A percentile compares a stretch with the other conserved stretches of the same genome.
These are phyloP conservation scores for Blastobotrys parvus DNA, from an alignment of 805 yeast genomes.

Conservation along the genomic window DNA sequence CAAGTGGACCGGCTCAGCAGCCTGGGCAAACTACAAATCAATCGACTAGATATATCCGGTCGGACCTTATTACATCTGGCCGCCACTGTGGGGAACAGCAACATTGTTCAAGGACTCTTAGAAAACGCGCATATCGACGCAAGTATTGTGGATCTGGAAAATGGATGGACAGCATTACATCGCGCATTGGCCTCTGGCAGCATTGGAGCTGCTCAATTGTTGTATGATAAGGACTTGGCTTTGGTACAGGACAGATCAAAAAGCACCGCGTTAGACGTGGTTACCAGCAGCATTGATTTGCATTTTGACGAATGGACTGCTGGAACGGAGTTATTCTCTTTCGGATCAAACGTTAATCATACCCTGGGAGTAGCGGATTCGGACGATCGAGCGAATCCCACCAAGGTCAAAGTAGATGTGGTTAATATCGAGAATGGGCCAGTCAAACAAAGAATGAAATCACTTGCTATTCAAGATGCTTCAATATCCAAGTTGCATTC, in stretches of 20 bases:
- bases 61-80: slow-evolving; percentile 32
- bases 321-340: slow-evolving; percentile 41
- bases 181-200: slow-evolving; percentile 53
- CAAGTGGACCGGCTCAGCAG: neutral
- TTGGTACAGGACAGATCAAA: slow-evolving; percentile 62
- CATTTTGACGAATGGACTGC: slow-evolving; percentile 1
- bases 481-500: slow-evolving; percentile 22
- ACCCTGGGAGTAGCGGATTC: slow-evolving; percentile 62
- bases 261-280: slow-evolving; percentile 62
- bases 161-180: slow-evolving; percentile 77
- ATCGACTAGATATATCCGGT: slow-evolving; percentile 61
- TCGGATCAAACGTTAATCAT: slow-evolving; percentile 56
- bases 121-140: slow-evolving; percentile 41
- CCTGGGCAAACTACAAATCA: slow-evolving; percentile 12
- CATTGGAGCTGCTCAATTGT: slow-evolving; percentile 35
- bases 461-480: slow-evolving; percentile 45
- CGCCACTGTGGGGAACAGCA: slow-evolving; percentile 22
- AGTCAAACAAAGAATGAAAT: slow-evolving; percentile 29
- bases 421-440: neutral
- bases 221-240: slow-evolving; percentile 30
- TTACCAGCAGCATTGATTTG: slow-evolving; percentile 26
- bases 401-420: slow-evolving; percentile 29
- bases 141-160: slow-evolving; percentile 54
- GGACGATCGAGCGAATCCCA: slow-evolving; percentile 41
- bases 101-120: slow-evolving; percentile 36